phyloP scores from a whole-genome alignment of 257 asterid species.

The Solanum microdontum region DNA sequence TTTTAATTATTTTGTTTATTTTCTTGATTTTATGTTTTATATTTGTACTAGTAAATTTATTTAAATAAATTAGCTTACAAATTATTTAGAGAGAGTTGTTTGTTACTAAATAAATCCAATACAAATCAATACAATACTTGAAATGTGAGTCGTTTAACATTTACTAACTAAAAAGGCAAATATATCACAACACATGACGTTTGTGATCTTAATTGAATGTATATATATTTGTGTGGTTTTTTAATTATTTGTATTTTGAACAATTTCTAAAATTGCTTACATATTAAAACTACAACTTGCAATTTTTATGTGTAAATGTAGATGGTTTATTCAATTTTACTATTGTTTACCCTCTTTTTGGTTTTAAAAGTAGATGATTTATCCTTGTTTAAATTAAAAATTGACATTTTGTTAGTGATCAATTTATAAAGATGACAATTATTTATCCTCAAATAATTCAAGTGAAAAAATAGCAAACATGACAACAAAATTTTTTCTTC shows the following conservation, averaged over 20 bases:
- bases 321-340: neutral
- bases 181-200: neutral
- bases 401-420: neutral
- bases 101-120: neutral
- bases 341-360: neutral
- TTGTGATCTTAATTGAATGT: neutral
- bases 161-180: neutral
- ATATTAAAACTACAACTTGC: no score
- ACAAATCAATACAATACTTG: neutral
- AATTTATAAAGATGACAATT: neutral
- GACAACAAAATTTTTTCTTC: neutral
- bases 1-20: no score
- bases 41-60: neutral
- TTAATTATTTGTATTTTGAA: no score
- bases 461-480: neutral
- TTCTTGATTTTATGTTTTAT: no score
- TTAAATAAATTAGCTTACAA: neutral
- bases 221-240: neutral
- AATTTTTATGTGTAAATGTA: neutral
- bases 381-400: neutral
- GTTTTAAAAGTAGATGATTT: neutral
- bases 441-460: neutral
- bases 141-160: neutral
- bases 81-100: neutral
- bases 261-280: neutral